Evolutionary conservation across 1,284 basidiomycete species (phyloP), one percentile per base, ranked within the genome.

Genomic region (Malassezia psittaci): DNA sequence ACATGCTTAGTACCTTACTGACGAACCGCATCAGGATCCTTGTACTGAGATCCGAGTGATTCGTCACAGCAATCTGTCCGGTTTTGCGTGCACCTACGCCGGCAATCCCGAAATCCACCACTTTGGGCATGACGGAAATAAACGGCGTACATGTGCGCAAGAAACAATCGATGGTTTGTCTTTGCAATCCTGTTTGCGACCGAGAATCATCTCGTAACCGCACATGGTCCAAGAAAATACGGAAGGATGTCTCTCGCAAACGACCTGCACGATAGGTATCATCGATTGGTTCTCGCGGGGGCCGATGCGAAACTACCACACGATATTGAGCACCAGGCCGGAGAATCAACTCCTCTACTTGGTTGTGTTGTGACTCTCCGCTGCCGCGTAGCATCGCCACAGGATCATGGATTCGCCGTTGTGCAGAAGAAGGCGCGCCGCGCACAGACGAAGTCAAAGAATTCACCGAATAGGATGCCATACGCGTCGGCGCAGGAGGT

Each of bases 21-120:
- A 79, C 78, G 51, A 79, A 78, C 9, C 78, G 76, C 54, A 79
- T 68, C 63, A 79, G 77, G 13, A 79, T 74, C 29, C 77, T 73
- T 7, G 79, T 77, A 9, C 75, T 76, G 10, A 79, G 66, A 34
- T 78, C 77, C 10, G 74, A 76, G 13, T 73, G 62, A 65, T 79
- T 79, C 46, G 68, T 66, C 47, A 79, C 77, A 24, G 65, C 60
- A 21, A 79, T 62, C 43, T 75, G 73, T 13, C 73, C 69, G 37
- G 75, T 70, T 66, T 77, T 77, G 43, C 73, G 73, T 13, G 78
- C 76, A 18, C 79, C 79, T 2, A 79, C 77, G 18, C 77, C 78
- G n/a, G 78, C 77, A 57, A 78, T 70, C 7, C 78, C 79, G 57
- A 79, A 78, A 60, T 79, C 78, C 52, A 79, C 74, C 46, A 68